Evolutionary conservation across 352 stramenopile species (phyloP), one percentile per base, ranked within the genome.

Genomic region (Globisporangium alternatum): DNA sequence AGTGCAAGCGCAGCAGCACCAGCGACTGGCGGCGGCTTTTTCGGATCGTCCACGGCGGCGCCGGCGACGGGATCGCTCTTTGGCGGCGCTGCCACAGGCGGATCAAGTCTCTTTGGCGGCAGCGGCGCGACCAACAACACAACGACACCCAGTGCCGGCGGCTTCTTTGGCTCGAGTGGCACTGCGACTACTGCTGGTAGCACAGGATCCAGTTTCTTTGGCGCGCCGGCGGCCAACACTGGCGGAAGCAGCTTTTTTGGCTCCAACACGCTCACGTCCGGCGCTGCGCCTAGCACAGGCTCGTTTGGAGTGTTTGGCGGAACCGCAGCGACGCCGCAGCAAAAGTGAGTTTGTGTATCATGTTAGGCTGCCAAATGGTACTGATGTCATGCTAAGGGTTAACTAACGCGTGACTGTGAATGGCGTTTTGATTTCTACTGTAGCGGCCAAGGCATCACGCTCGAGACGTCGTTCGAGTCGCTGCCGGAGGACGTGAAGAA

Each of bases 391-490:
- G 39, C n/a, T 41, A 39, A 25, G 28, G 49, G 4, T 7, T 39
- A 21, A 39, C 12, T 33, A 15, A 37, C 21, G 15, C 22, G 25
- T 47, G 17, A 3, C 44, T 30, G 21, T 10, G 31, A n/a, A 28
- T 51, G 21, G 17, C 9, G 37, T 43, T 13, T 3, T 43, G 12
- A 17, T 52, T 49, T 43, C 60, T 8, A 13, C 8, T 21, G 25
- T 25, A 66, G 64, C 12, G 56, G 64, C 1, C 57, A 62, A 47
- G 64, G 58, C 2, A 87, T 95, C 41, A 88, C 83, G 31, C 58
- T 95, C 30, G 86, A 95, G 61, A 95, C 84, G 41, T 72, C 69
- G 22, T 92, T 93, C 35, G 86, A 93, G 44, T 58, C 67, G 22
- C 72, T 95, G 17, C 83, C 86, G 1, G 74, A 74, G 0, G 83